Conservation (phyloP, 306 rosid genomes). For the Geum urbanum region DNA sequence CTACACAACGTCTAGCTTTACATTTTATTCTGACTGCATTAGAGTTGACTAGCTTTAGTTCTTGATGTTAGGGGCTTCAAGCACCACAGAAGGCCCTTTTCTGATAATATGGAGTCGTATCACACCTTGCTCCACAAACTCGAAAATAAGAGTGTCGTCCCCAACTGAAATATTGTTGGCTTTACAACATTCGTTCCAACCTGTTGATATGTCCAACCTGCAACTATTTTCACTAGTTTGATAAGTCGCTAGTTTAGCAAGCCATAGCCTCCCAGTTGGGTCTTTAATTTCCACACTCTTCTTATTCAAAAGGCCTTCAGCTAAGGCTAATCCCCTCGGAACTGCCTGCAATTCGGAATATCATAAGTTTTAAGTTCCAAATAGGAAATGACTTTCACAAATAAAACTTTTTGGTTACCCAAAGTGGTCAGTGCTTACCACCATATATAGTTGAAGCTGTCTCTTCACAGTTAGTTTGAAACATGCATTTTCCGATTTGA, state of each 20-base stretch:
- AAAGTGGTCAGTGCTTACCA: constrained; percentile 3
- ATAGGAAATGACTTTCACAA: too few species aligned
- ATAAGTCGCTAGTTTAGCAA: not conserved
- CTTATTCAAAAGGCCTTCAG: not conserved
- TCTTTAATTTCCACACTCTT: not conserved
- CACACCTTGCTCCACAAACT: too few species aligned
- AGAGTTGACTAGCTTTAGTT: too few species aligned
- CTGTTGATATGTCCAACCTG: not conserved
- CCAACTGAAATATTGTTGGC: not conserved
- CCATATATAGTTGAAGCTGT: not conserved
- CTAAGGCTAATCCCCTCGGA: not conserved
- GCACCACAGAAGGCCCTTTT: too few species aligned
- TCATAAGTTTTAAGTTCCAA: too few species aligned
- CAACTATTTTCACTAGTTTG: not conserved
- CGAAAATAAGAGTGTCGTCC: too few species aligned
- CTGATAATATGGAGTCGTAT: too few species aligned
- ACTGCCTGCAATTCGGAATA: not conserved
- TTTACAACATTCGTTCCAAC: not conserved
- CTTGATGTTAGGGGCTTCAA: too few species aligned
- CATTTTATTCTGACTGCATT: too few species aligned
- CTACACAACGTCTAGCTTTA: too few species aligned
- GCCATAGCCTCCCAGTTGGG: constrained; percentile 1
- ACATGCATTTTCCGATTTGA: not conserved
- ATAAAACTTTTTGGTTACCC: not conserved
- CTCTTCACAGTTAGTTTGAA: not conserved